A percentile compares a stretch with the other conserved stretches of the same genome.
phyloP scores from a whole-genome alignment of 495 filamentous ascomycete species.

The Xylaria intraflava region DNA sequence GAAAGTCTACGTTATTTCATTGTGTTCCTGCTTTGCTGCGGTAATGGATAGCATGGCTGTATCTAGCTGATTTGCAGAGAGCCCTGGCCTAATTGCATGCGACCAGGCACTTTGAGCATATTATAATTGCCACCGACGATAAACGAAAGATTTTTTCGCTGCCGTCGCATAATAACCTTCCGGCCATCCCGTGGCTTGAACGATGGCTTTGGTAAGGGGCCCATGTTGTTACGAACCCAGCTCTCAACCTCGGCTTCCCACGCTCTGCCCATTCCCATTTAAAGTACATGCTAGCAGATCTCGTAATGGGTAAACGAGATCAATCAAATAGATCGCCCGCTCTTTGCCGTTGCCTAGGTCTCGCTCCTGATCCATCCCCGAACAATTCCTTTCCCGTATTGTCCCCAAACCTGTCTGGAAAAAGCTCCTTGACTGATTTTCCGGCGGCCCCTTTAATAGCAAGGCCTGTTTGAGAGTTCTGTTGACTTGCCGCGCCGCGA shows the following conservation, averaged over 20 bases:
- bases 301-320: conserved; percentile 6
- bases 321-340: conserved; percentile 51
- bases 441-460: conserved; percentile 57
- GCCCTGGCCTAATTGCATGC: background rate
- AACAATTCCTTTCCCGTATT: conserved; percentile 73
- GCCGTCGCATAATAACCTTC: background rate
- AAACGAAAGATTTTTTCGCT: background rate
- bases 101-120: background rate
- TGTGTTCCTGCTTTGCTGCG: background rate
- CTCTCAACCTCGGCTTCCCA: background rate
- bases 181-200: background rate
- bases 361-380: conserved; percentile 40
- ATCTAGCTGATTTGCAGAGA: background rate
- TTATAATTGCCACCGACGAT: background rate
- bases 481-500: conserved; percentile 50
- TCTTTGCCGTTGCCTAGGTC: conserved; percentile 40
- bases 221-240: background rate
- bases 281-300: background rate
- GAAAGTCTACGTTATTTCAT: background rate
- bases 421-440: conserved; percentile 60
- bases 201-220: background rate
- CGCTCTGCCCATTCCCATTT: background rate
- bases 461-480: conserved; percentile 47
- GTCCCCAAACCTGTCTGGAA: conserved; percentile 55
- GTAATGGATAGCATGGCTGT: background rate